Base-by-base conservation (phyloP, 495 filamentous ascomycete genomes). In the Evansstolkia leycettana region DNA sequence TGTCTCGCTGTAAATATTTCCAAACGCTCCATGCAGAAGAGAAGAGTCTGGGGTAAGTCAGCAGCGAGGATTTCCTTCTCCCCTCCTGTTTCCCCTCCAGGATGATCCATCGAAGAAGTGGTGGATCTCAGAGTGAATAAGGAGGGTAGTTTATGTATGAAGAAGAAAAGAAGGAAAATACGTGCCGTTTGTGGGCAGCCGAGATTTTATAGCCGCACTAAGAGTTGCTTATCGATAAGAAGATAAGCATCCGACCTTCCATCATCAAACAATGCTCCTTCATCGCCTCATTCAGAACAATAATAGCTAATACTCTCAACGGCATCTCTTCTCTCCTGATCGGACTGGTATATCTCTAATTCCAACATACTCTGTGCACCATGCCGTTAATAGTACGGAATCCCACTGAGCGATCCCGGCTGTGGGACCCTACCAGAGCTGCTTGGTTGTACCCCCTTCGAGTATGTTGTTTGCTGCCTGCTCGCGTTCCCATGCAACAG, bases 401-500 rank as follows among this genome's bases (percentile, higher is more conserved):
- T 20, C 15, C 12, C n/a, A 18, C 30, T 34, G 18, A n/a, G 12
- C 15, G 18, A 25, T 36, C 54, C 16, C 39, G 32, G 29, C 9
- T 44, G 24, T 52, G 38, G 45, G 47, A 64, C 38, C 24, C 48
- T 8, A 51, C 33, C 26, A 50, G 57, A 36, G 67, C 72, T 33
- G 65, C 67, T 7, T 73, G 67, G 62, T 51, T 75, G 23, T 75
- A 74, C 52, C 72, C 72, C 17, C 31, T 75, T 18, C 63, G 65
- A 52, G 72, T 73, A 54, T 31, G 57, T 47, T 24, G 20, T 4
- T 23, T 23, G 20, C 20, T 23, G 20, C 20, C 20, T 23, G 20
- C 9, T 9, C 20, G 9, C 4, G 4, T 9, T 23, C 5, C 20
- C 4, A 23, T 23, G 20, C 20, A 23, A 5, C 5, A 5, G 4